A percentile compares a stretch with the other conserved stretches of the same genome.
Evolutionary conservation across 2,329 filamentous ascomycete genomes (phyloP).

Genomic region (Colletotrichum shisoi): DNA sequence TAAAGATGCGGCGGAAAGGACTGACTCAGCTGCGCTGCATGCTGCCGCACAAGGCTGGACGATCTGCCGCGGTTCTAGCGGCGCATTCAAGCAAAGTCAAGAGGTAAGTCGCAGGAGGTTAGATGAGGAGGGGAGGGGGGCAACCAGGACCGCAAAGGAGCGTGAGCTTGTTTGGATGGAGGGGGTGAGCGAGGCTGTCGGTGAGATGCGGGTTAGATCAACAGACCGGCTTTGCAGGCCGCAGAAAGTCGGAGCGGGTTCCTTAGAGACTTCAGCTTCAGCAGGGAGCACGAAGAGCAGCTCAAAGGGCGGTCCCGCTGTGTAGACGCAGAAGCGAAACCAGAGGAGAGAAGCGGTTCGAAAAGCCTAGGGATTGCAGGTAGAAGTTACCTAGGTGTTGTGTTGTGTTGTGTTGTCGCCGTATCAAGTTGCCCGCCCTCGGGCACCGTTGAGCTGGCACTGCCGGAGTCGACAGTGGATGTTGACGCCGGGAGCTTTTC

Average conservation of each 20-base stretch:
- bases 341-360: neutral
- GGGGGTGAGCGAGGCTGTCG: neutral
- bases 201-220: slow-evolving; percentile 8
- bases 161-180: neutral
- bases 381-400: too few species aligned
- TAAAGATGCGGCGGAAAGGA: slow-evolving; percentile 15
- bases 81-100: slow-evolving; percentile 6
- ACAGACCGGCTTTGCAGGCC: slow-evolving; percentile 21
- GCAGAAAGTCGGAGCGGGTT: slow-evolving; percentile 9
- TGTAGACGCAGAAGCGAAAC: neutral
- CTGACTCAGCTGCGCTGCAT: slow-evolving; percentile 36
- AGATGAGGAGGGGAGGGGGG: neutral
- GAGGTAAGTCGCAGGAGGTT: neutral
- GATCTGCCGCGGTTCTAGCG: slow-evolving; percentile 1
- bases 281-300: neutral
- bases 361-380: neutral
- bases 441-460: slow-evolving; percentile 36
- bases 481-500: slow-evolving; percentile 34
- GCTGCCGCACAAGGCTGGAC: slow-evolving; percentile 32
- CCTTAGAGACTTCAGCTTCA: neutral
- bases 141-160: neutral
- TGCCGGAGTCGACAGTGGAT: slow-evolving; percentile 38
- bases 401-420: too few species aligned
- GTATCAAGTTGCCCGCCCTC: slow-evolving; percentile 11
- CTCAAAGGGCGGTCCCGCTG: slow-evolving; percentile 20